Percentiles rank a stretch among this genome's conserved stretches.
phyloP scores from a whole-genome alignment of 2,329 filamentous ascomycete genomes.

The Thielaviopsis ethacetica region DNA sequence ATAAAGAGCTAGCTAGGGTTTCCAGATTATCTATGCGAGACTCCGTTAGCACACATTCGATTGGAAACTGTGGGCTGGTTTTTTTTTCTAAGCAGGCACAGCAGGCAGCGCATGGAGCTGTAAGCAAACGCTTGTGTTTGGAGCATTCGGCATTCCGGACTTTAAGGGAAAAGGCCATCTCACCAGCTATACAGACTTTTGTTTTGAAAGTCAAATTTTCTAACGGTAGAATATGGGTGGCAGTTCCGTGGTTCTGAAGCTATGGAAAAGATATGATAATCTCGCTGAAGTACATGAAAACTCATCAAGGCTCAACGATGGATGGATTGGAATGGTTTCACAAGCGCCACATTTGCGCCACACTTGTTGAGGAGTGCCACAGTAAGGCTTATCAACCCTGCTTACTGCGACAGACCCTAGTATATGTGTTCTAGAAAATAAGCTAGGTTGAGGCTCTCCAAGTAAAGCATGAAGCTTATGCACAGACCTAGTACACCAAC shows the following conservation, averaged over 20 bases:
- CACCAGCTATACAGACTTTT: not conserved
- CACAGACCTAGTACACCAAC: not conserved
- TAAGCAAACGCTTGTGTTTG: too few species aligned
- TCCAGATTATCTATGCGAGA: too few species aligned
- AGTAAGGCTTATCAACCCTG: not conserved
- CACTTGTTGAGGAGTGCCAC: not conserved
- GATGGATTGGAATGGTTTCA: not conserved
- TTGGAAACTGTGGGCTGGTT: too few species aligned
- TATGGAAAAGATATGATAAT: not conserved
- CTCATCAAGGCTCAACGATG: not conserved
- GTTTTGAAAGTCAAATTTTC: not conserved
- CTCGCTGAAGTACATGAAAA: not conserved
- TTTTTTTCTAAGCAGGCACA: too few species aligned
- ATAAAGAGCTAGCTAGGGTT: too few species aligned
- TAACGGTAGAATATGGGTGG: not conserved
- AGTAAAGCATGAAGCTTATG: too few species aligned
- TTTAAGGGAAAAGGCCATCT: not conserved
- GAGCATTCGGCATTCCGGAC: too few species aligned
- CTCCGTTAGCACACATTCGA: too few species aligned
- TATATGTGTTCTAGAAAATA: not conserved
- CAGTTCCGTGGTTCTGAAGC: not conserved
- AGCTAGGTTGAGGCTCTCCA: too few species aligned
- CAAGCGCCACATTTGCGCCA: not conserved
- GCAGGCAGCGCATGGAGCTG: too few species aligned
- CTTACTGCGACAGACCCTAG: not conserved